Percentiles rank a stretch among this genome's conserved stretches.
Conservation (phyloP, 2,329 filamentous ascomycete genomes). For the Alternaria infectoria region DNA sequence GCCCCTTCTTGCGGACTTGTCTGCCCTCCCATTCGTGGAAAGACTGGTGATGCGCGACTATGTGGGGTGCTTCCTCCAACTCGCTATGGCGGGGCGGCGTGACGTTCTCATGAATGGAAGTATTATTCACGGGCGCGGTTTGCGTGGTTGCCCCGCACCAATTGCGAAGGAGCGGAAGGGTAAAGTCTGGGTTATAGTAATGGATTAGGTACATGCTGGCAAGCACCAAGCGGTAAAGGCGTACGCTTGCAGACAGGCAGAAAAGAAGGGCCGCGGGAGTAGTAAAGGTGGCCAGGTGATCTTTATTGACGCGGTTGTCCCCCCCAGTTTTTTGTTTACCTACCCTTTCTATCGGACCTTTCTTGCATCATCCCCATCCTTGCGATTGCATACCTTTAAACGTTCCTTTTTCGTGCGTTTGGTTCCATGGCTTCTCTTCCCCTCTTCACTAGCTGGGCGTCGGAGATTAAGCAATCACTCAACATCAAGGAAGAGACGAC, state of each 20-base stretch:
- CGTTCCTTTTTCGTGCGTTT: background rate
- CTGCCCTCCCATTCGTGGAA: constrained; percentile 32
- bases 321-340: background rate
- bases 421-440: constrained; percentile 1
- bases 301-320: background rate
- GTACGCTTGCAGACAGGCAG: background rate
- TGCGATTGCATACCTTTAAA: background rate
- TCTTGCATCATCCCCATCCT: background rate
- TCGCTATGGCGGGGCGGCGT: background rate
- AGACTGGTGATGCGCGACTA: background rate
- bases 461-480: background rate
- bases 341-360: background rate
- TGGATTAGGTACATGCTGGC: background rate
- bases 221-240: background rate
- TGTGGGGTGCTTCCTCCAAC: background rate
- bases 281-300: constrained; percentile 1
- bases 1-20: constrained; percentile 11
- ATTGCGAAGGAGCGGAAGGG: constrained; percentile 7
- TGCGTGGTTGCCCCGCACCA: constrained; percentile 8
- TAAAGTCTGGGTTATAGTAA: constrained; percentile 3
- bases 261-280: background rate
- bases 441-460: constrained; percentile 2
- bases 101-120: constrained; percentile 1
- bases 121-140: constrained; percentile 2
- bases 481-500: background rate